phyloP scores from a whole-genome alignment of 169 alveolate genomes.

The Theileria sp. region DNA sequence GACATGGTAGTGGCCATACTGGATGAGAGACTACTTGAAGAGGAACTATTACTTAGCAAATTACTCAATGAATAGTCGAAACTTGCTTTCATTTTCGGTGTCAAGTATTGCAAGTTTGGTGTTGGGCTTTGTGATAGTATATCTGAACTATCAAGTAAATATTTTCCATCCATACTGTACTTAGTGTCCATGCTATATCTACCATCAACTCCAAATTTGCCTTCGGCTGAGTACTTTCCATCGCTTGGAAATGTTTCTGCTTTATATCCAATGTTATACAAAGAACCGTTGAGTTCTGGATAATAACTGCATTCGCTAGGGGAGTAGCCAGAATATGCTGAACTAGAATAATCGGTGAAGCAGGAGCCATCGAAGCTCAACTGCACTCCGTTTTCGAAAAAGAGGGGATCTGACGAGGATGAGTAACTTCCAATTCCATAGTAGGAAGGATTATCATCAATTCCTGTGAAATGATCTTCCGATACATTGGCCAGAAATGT shows the following conservation, averaged over 20 bases:
- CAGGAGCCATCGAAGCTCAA: constrained; percentile 8
- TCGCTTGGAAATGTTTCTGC: neutral
- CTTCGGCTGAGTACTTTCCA: neutral
- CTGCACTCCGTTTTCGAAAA: neutral
- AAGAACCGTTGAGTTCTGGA: neutral
- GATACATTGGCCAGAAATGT: neutral
- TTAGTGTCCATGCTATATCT: neutral
- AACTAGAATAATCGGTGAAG: neutral
- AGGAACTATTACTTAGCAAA: neutral
- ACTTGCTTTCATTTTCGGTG: constrained; percentile 1
- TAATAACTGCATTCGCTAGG: neutral
- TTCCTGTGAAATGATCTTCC: neutral
- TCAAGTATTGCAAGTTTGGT: neutral
- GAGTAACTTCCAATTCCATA: neutral
- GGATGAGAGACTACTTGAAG: neutral
- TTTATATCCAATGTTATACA: neutral
- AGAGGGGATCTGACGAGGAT: neutral
- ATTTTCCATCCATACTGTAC: neutral
- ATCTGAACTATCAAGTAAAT: neutral
- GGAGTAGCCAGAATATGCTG: neutral
- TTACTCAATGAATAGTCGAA: neutral
- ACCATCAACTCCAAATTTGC: neutral
- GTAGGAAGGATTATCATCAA: neutral
- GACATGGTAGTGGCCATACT: neutral
- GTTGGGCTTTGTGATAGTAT: neutral